Base-by-base conservation (phyloP, 768 basidiomycete species). In the Pleurotus sapidus region DNA sequence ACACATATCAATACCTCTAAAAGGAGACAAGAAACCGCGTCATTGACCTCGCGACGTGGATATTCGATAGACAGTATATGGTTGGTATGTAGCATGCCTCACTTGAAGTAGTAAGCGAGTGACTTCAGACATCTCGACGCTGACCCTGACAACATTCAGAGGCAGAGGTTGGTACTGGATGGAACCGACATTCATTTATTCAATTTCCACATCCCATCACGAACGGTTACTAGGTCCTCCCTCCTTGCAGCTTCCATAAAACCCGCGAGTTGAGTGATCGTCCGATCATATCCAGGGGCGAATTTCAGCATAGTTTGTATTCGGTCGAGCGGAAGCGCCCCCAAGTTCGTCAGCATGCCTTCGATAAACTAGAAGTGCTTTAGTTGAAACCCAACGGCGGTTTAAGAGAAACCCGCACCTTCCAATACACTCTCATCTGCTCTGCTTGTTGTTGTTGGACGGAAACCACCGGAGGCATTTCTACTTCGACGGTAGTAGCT, bases 331-430 rank as follows among this genome's bases (percentile, higher is more conserved):
- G 88, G 80, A 14, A 95, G 77, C 2, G 83, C 69, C 8, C 89
- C 90, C 45, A 98, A 75, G 68, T 94, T 95, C 55, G 86, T 93
- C 57, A 97, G 86, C 89, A 94, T 93, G 25, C 91, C 93, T 71
- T 92, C 88, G 59, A 95, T 90, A 72, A 89, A 95, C 89, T 93
- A 49, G 25, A 42, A 48, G 54, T 23, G 51, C 20, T n/a, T 30
- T 15, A 5, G 51, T 14, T 17, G 17, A 55, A 37, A 17, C n/a
- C 30, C 42, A 27, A 51, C 34, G 12, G 20, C 12, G n/a, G 18
- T 27, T 8, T 30, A 57, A 5, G 34, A 23, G 34, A 39, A 46
- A 46, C 20, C 75, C 70, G 5, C 53, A 87, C 92, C 84, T 91
- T 93, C 93, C 93, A 95, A 68, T 87, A 91, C 0, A 93, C 80